phyloP scores from a whole-genome alignment of 352 stramenopile species.

The Phytophthora cactorum region DNA sequence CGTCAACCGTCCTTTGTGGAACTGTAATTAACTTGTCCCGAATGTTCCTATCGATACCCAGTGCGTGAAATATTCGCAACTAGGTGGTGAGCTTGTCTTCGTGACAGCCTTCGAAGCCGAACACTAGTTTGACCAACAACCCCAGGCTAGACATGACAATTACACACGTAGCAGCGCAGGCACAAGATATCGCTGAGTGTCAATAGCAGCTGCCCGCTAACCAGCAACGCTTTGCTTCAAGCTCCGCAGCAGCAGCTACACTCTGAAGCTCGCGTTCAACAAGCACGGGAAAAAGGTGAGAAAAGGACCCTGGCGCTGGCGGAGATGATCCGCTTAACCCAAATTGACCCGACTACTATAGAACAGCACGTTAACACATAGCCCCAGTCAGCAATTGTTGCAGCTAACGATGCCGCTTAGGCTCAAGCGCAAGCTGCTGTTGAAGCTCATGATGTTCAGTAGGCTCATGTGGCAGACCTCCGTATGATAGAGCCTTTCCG shows the following conservation, averaged over 20 bases:
- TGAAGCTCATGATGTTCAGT: neutral
- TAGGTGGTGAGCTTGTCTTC: too few species aligned
- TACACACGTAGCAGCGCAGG: neutral
- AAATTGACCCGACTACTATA: neutral
- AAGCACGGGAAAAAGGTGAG: neutral
- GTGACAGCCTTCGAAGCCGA: too few species aligned
- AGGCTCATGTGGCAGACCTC: neutral
- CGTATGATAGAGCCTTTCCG: neutral
- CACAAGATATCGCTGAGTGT: neutral
- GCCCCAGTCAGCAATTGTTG: neutral
- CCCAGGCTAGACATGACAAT: neutral
- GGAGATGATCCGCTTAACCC: neutral
- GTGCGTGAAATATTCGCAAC: neutral
- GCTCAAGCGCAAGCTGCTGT: neutral
- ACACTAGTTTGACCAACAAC: neutral
- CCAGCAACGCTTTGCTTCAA: neutral
- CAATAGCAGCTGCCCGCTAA: neutral
- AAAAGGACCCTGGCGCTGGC: neutral
- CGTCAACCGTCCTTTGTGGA: neutral
- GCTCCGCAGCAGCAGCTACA: neutral
- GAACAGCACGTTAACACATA: neutral
- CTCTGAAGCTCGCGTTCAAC: neutral
- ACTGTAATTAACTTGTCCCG: neutral
- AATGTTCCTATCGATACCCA: neutral
- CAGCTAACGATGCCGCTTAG: neutral